phyloP scores from a whole-genome alignment of 805 yeast species.

The Sporopachydermia lactativora region DNA sequence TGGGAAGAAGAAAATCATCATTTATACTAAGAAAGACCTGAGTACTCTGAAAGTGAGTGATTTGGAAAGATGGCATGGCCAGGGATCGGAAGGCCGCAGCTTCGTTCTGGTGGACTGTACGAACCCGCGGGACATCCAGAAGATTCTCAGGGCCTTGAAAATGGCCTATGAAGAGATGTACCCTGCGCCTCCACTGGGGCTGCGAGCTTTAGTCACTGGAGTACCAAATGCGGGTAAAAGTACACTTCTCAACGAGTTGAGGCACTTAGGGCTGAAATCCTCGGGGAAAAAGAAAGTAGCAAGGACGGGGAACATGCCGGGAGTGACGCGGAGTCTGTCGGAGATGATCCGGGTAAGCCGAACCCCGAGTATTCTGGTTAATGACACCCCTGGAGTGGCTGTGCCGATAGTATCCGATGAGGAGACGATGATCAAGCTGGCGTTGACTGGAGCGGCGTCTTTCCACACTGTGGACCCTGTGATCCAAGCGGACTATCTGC shows the following conservation, averaged over 20 bases:
- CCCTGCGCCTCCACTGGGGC: conserved; percentile 77
- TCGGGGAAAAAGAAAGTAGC: conserved; percentile 54
- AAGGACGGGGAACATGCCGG: conserved; percentile 75
- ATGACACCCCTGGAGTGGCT: conserved; percentile 91
- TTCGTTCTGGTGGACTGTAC: conserved; percentile 49
- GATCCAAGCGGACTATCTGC: conserved; percentile 71
- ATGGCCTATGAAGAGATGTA: conserved; percentile 25
- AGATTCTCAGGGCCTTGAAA: conserved; percentile 35
- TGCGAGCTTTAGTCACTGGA: conserved; percentile 66
- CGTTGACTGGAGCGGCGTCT: conserved; percentile 65
- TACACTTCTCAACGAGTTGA: conserved; percentile 61
- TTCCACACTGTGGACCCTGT: conserved; percentile 65
- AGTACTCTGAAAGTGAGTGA: conserved; percentile 28
- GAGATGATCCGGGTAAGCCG: conserved; percentile 52
- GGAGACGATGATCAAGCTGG: conserved; percentile 60
- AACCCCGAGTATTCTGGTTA: conserved; percentile 51
- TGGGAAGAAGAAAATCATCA: conserved; percentile 38
- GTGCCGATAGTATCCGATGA: conserved; percentile 55
- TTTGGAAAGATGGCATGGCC: conserved; percentile 35
- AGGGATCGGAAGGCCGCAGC: conserved; percentile 19
- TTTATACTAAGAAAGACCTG: conserved; percentile 69
- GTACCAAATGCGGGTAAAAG: conserved; percentile 99
- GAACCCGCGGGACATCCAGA: conserved; percentile 31
- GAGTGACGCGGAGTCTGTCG: conserved; percentile 72
- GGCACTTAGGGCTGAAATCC: conserved; percentile 27